Evolutionary conservation across 2,329 filamentous ascomycete genomes (phyloP), one percentile per base, ranked within the genome.

Genomic region (Xenoacremonium recifei): DNA sequence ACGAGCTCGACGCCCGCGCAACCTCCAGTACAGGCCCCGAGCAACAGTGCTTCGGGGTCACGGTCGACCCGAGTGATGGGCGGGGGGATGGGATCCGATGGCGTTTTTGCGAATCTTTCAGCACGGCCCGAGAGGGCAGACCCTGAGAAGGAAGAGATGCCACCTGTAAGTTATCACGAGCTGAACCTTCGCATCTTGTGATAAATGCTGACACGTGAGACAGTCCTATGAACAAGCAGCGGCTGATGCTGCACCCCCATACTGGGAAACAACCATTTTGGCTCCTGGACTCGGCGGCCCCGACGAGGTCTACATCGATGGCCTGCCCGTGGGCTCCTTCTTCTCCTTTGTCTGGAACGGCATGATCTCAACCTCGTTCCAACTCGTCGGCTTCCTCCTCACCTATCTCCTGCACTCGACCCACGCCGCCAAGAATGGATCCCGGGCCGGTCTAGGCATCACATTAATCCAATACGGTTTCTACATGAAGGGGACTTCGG

Each of bases 181-280:
- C 18, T 17, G 20, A 29, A 13, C 23, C 23, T 13, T 13, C 23
- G 9, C 13, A 9, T 9, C 23, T 9, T 27, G 13, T 27, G 13
- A 7, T 27, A 9, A 13, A 13, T 9, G 13, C 23, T 9, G 9
- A 9, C 60, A 75, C 63, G 35, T 29, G 31, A 47, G 36, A 29
- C 23, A 96, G 89, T 91, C 92, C 25, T 99, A 99, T 65, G 93
- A 99, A 76, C 92, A 97, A 80, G 93, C 93, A 13, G 93, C 93
- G 3, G 92, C 92, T 31, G 93, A 99, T 66, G 87, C 90, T 18
- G 93, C 93, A 35, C 93, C 93, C 1, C 93, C 93, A 0, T 99
- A 99, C 68, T 99, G 93, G 93, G 93, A 99, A 72, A 99, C 93
- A 5, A 97, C 93, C 0, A 96, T 99, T 51, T 79, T 99, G 38